These are phyloP conservation scores for Sphagnum contortum DNA, from an alignment of 225 moss, liverwort and hornwort genomes.

Conservation along the genomic window DNA sequence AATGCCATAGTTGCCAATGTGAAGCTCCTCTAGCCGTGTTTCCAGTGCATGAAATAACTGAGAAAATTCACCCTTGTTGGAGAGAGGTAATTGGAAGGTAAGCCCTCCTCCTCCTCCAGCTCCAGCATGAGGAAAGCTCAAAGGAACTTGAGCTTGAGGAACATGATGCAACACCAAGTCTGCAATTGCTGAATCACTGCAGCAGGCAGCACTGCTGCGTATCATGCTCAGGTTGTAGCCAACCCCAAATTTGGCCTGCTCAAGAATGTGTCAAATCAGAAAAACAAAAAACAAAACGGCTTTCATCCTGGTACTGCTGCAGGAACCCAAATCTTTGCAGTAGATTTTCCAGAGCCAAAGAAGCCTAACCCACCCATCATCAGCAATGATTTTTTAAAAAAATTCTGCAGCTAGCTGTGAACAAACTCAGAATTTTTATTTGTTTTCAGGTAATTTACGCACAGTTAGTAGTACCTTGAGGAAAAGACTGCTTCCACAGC, in stretches of 20 bases:
- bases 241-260: conserved; percentile 66
- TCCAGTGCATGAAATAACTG: conserved; percentile 60
- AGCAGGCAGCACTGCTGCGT: conserved; percentile 33
- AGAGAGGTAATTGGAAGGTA: conserved; percentile 65
- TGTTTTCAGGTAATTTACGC: too few relatives aligned
- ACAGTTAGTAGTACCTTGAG: conserved; percentile 28
- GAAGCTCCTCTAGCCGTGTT: conserved; percentile 37
- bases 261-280: too few relatives aligned
- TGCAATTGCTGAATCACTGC: conserved; percentile 29
- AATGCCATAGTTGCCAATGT: conserved; percentile 71
- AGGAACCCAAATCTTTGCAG: too few relatives aligned
- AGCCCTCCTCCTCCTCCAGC: conserved; percentile 64
- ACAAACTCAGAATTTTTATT: too few relatives aligned
- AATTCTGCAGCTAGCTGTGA: too few relatives aligned
- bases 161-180: conserved; percentile 51
- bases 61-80: conserved; percentile 46
- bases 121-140: conserved; percentile 22
- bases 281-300: too few relatives aligned
- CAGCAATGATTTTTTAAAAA: too few relatives aligned
- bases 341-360: too few relatives aligned
- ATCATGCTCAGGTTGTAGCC: conserved; percentile 77
- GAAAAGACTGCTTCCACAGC: conserved; percentile 80
- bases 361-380: too few relatives aligned
- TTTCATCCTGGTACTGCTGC: too few relatives aligned
- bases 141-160: conserved; percentile 43